Evolutionary conservation across 2,329 filamentous ascomycete species (phyloP).

Genomic region (Xenoacremonium recifei): DNA sequence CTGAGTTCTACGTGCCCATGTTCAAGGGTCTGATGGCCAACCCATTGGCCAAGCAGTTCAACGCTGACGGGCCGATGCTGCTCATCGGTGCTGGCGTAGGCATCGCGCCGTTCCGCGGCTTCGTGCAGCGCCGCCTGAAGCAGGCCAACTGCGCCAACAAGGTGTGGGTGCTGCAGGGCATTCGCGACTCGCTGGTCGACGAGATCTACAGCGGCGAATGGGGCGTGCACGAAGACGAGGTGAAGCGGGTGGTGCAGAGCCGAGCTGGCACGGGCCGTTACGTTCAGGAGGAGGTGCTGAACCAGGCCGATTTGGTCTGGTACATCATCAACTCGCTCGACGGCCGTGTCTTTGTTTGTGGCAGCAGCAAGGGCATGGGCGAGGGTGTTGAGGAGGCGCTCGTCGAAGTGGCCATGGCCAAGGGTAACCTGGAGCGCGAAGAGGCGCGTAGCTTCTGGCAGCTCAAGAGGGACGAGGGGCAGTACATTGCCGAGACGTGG

Average conservation of each 20-base stretch:
- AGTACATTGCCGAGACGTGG: conserved; percentile 89
- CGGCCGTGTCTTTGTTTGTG: conserved; percentile 93
- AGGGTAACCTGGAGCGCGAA: conserved; percentile 79
- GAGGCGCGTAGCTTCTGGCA: conserved; percentile 88
- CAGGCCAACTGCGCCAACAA: conserved; percentile 97
- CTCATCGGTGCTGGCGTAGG: conserved; percentile 95
- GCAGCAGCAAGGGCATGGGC: conserved; percentile 94
- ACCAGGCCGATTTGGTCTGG: conserved; percentile 97
- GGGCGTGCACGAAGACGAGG: conserved; percentile 86
- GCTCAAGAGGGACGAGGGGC: conserved; percentile 85
- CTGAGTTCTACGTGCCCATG: conserved; percentile 82
- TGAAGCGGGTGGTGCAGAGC: conserved; percentile 78
- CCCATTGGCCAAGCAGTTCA: conserved; percentile 87
- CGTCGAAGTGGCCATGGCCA: conserved; percentile 86
- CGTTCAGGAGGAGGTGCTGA: conserved; percentile 90
- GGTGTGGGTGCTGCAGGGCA: conserved; percentile 93
- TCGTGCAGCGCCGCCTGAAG: conserved; percentile 90
- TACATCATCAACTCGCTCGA: conserved; percentile 96
- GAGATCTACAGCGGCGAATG: conserved; percentile 97
- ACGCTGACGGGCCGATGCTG: conserved; percentile 93
- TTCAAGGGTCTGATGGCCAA: conserved; percentile 99
- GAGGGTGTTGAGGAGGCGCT: conserved; percentile 90
- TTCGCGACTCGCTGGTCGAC: conserved; percentile 90
- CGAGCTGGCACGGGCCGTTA: conserved; percentile 79
- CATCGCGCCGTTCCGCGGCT: conserved; percentile 95